phyloP scores from a whole-genome alignment of 148 eudicot genomes.

The Silene latifolia region DNA sequence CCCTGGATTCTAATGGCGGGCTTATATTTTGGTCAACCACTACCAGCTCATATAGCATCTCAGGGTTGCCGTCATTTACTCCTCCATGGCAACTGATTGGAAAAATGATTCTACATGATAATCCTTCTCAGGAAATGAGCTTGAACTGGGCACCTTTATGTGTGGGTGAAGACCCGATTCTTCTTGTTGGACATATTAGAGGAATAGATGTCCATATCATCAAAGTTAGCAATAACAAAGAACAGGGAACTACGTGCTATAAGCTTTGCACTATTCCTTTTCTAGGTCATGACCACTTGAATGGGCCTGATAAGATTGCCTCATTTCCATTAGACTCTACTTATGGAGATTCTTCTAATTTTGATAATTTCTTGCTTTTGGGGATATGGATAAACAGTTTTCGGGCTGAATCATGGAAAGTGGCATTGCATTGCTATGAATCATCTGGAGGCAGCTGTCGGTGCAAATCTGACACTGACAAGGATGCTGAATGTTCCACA shows the following conservation, averaged over 20 bases:
- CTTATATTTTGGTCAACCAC: slow-evolving; percentile 77
- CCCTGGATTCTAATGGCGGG: slow-evolving; percentile 72
- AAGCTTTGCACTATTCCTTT: slow-evolving; percentile 78
- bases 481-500: slow-evolving; percentile 27
- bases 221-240: slow-evolving; percentile 33
- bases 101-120: slow-evolving; percentile 31
- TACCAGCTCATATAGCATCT: slow-evolving; percentile 37
- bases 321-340: slow-evolving; percentile 61
- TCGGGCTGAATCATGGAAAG: slow-evolving; percentile 66
- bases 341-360: slow-evolving; percentile 30
- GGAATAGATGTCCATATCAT: slow-evolving; percentile 70
- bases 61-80: slow-evolving; percentile 54
- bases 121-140: slow-evolving; percentile 41
- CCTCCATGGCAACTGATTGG: slow-evolving; percentile 67
- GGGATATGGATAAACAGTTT: slow-evolving; percentile 57
- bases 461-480: slow-evolving; percentile 23
- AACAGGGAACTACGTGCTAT: slow-evolving; percentile 39
- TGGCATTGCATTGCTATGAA: slow-evolving; percentile 51
- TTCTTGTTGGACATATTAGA: slow-evolving; percentile 61
- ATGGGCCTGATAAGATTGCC: slow-evolving; percentile 46
- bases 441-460: slow-evolving; percentile 28
- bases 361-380: slow-evolving; percentile 50
- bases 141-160: slow-evolving; percentile 76
- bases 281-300: slow-evolving; percentile 19
- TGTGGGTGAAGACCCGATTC: slow-evolving; percentile 46